These are phyloP conservation scores for Przewalskia tangutica DNA, from an alignment of 257 asterid genomes.

Conservation along the genomic window DNA sequence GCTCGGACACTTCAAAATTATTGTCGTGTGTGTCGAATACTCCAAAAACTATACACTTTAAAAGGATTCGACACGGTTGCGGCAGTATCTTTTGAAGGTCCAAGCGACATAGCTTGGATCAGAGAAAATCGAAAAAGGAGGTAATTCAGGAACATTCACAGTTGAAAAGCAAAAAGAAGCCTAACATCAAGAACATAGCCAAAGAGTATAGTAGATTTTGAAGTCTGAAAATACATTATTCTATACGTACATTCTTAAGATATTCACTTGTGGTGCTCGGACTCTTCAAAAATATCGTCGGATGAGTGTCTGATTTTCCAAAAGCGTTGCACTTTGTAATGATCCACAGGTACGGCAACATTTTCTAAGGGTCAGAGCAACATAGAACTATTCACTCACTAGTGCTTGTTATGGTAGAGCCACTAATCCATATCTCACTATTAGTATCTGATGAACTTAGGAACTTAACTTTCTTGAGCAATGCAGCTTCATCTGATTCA, in stretches of 20 bases:
- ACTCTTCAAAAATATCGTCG: not conserved
- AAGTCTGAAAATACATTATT: not conserved
- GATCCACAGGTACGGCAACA: not conserved
- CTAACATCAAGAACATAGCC: not conserved
- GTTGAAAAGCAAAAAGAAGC: not conserved
- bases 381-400: slow-evolving; percentile 6
- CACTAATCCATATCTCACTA: slow-evolving; percentile 4
- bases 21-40: not conserved
- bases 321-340: not conserved
- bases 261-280: not conserved
- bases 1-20: not conserved
- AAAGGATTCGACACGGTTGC: not conserved
- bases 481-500: not conserved
- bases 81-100: not conserved
- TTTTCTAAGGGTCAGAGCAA: not conserved
- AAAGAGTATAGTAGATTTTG: not conserved
- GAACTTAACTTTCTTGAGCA: not conserved
- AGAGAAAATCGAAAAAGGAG: not conserved
- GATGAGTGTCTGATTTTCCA: not conserved
- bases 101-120: not conserved
- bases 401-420: not conserved
- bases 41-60: not conserved
- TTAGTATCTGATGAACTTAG: not conserved
- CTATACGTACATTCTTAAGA: not conserved
- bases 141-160: not conserved